These are phyloP conservation scores for Chrysanthemum seticuspe DNA, from an alignment of 129 eudicot species.

Conservation along the genomic window DNA sequence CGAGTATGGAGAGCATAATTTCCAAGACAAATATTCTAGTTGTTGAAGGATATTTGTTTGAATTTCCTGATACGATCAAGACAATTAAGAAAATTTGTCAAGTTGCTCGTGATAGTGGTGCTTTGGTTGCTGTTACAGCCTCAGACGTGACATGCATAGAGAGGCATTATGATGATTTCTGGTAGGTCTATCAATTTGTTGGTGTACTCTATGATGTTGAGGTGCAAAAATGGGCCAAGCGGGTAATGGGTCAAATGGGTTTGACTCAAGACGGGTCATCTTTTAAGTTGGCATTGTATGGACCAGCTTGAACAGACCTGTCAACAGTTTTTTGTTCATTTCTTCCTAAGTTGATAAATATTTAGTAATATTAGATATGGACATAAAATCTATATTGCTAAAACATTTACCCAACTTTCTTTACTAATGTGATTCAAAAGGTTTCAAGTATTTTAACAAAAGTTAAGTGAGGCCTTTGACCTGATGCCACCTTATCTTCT, in stretches of 20 bases:
- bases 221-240: slow-evolving; percentile 6
- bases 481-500: background rate
- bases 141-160: slow-evolving; percentile 96
- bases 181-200: slow-evolving; percentile 45
- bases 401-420: no score
- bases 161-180: slow-evolving; percentile 92
- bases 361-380: background rate
- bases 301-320: background rate
- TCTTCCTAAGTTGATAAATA: background rate
- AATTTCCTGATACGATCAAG: slow-evolving; percentile 90
- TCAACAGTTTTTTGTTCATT: background rate
- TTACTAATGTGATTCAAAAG: no score
- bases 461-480: background rate
- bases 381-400: background rate
- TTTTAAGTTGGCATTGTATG: no score
- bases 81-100: slow-evolving; percentile 77
- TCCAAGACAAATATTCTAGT: slow-evolving; percentile 84
- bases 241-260: background rate
- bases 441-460: no score
- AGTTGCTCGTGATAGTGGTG: slow-evolving; percentile 84
- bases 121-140: slow-evolving; percentile 92
- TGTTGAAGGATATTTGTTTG: slow-evolving; percentile 94
- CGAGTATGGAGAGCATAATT: slow-evolving; percentile 63
- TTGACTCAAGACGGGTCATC: background rate
- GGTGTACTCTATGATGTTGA: background rate